These are phyloP conservation scores for Fonsecaea erecta DNA, from an alignment of 2,329 filamentous ascomycete species.

Conservation along the genomic window DNA sequence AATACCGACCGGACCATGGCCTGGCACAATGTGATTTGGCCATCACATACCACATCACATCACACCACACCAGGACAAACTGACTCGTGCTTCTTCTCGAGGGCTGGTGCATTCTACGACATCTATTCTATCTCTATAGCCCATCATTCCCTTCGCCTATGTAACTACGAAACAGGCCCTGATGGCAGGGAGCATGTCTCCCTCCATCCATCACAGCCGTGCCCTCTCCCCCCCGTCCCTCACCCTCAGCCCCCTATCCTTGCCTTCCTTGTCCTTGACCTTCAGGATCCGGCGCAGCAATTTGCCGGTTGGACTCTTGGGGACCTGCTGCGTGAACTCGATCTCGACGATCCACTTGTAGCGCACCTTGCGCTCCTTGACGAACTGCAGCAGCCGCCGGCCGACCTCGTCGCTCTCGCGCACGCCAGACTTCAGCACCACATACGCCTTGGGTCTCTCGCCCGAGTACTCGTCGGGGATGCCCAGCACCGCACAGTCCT, in stretches of 20 bases:
- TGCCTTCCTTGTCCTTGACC: constrained; percentile 40
- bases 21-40: too few relatives aligned
- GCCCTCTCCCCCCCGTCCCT: constrained; percentile 58
- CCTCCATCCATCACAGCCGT: constrained; percentile 48
- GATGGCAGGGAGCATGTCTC: background rate
- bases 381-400: constrained; percentile 48
- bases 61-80: too few relatives aligned
- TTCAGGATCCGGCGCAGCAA: constrained; percentile 68
- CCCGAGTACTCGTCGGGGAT: constrained; percentile 67
- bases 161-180: too few relatives aligned
- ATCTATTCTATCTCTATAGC: too few relatives aligned
- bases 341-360: constrained; percentile 45
- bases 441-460: constrained; percentile 64
- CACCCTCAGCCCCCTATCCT: constrained; percentile 28
- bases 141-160: too few relatives aligned
- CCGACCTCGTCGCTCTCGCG: constrained; percentile 64
- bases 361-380: constrained; percentile 41
- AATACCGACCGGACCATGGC: too few relatives aligned
- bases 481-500: constrained; percentile 71
- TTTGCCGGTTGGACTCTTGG: constrained; percentile 76
- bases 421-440: constrained; percentile 87
- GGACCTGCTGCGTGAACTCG: constrained; percentile 57
- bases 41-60: too few relatives aligned
- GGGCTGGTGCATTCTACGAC: too few relatives aligned
- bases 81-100: too few relatives aligned